Base-by-base conservation (phyloP, 2,329 filamentous ascomycete species). In the Claviceps monticola region DNA sequence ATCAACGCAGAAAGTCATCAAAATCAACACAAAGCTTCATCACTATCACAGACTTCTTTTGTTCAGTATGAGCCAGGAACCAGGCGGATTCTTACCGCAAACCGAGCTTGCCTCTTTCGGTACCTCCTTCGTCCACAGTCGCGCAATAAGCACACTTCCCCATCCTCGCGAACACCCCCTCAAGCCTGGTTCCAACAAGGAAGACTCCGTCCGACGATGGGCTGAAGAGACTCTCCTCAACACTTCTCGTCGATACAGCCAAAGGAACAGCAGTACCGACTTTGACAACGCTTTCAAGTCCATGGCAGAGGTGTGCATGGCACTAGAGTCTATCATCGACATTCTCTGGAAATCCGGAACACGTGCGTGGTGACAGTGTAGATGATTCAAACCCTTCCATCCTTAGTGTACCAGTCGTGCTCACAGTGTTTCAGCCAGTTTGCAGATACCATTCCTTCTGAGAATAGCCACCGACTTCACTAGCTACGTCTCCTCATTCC, bases 281-380 rank as follows among this genome's bases (percentile, higher is more conserved):
- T 68, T 69, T 3, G 68, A 60, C 4, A 76, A 79, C 53, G 67
- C 72, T 21, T 82, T 80, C 61, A 66, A 72, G 51, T 78, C 68
- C 49, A 86, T 91, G 64, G 73, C 71, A 48, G 83, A 90, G 61
- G 77, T 88, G 4, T 87, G 80, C 51, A 78, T 72, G 52, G 88
- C 95, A 61, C 66, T 95, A 1, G 85, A 90, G 52, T 74, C 75
- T 5, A 64, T 95, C 13, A 69, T 95, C 16, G 84, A 94, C 64
- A 77, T 94, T 7, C 68, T 95, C 5, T 97, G 91, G 91, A 77
- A 88, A 21, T 88, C 83, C 34, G 88, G 86, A 9, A 95, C 90
- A 21, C 88, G 88, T 89, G 73, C 64, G 86, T 65, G n/a, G 7
- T 14, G 11, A 13, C 13, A 42, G 13, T 5, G 3, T n/a, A 29